Percentiles rank a stretch among this genome's conserved stretches.
phyloP scores from a whole-genome alignment of 352 stramenopile species.

The Phytopythium oedochilum region DNA sequence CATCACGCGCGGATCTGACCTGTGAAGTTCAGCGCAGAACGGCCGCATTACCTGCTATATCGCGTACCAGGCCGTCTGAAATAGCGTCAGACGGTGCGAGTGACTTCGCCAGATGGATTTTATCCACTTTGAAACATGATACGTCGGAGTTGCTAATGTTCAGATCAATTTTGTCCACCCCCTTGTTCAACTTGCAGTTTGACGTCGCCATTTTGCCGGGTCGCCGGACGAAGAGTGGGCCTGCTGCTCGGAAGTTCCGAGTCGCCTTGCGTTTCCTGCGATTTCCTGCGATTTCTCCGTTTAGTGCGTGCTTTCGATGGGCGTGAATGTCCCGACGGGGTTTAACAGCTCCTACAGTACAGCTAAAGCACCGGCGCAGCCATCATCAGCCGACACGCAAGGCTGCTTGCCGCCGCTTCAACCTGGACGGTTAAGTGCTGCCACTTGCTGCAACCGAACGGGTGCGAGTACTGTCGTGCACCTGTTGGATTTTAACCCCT shows the following conservation, averaged over 20 bases:
- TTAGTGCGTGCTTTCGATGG: not conserved
- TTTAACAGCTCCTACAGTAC: not conserved
- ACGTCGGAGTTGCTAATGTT: not conserved
- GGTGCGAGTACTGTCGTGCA: too few species aligned
- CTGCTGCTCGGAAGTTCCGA: too few species aligned
- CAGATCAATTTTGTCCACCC: not conserved
- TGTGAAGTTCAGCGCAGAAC: not conserved
- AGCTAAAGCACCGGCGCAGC: not conserved
- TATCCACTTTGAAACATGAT: too few species aligned
- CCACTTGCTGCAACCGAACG: too few species aligned
- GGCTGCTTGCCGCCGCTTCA: not conserved
- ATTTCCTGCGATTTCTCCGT: not conserved
- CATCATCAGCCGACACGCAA: conserved; percentile 9
- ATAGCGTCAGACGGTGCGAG: not conserved
- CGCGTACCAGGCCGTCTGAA: not conserved
- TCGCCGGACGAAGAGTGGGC: too few species aligned
- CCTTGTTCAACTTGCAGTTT: not conserved
- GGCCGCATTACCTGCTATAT: not conserved
- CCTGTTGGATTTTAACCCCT: too few species aligned
- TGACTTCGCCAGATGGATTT: not conserved
- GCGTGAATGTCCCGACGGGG: not conserved
- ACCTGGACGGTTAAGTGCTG: not conserved
- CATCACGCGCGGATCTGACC: not conserved
- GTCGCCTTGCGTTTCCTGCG: conserved; percentile 1
- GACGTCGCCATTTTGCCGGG: not conserved